Evolutionary conservation across 768 basidiomycete species (phyloP).

Genomic region (Tephrocybe sp.): DNA sequence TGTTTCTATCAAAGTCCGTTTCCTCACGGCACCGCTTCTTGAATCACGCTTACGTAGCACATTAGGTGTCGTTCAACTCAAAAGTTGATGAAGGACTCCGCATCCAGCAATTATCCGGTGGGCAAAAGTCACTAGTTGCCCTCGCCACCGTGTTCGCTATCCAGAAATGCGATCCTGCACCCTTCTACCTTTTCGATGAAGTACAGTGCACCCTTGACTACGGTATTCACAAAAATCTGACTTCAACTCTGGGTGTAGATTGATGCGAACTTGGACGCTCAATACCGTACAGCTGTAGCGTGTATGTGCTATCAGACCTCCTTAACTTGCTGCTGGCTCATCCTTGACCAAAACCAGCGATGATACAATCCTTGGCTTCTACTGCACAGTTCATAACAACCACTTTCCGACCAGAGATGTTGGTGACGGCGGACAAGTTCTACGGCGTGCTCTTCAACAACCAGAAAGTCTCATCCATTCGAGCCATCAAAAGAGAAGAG

Average conservation of each 20-base stretch:
- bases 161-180: constrained; percentile 98
- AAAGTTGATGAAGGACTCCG: constrained; percentile 95
- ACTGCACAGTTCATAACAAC: constrained; percentile 97
- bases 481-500: constrained; percentile 84
- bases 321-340: not conserved
- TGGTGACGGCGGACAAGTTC: constrained; percentile 93
- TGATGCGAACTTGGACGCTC: constrained; percentile 96
- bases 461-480: constrained; percentile 91
- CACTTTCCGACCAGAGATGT: constrained; percentile 97
- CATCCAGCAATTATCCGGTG: constrained; percentile 96
- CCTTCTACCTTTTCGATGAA: constrained; percentile 99
- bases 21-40: not conserved
- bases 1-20: constrained; percentile 83
- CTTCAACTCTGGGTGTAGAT: constrained; percentile 50
- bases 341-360: constrained; percentile 46
- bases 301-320: constrained; percentile 49
- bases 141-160: constrained; percentile 97
- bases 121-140: constrained; percentile 96
- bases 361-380: constrained; percentile 89
- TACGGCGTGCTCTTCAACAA: constrained; percentile 97
- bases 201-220: constrained; percentile 29
- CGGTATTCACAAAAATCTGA: not conserved
- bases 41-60: not conserved
- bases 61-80: constrained; percentile 96
- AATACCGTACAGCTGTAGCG: constrained; percentile 96